Base-by-base conservation (phyloP, 768 basidiomycete species). In the Serendipita sp. region DNA sequence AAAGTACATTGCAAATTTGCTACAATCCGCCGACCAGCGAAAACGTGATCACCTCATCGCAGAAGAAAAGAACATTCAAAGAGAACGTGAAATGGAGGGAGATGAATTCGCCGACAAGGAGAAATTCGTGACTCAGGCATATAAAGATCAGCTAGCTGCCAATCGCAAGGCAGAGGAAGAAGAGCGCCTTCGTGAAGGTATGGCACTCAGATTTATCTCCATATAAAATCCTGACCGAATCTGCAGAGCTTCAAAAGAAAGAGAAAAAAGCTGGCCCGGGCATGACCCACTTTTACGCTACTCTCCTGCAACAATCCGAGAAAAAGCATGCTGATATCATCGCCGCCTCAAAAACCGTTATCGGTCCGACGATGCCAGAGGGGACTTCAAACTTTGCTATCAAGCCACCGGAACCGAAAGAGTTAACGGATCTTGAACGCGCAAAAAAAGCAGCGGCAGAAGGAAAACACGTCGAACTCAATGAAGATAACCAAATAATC, bases 1-100 rank as follows among this genome's bases (percentile, higher is more conserved):
- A 0, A 97, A 96, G 75, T 98, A 98, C 70, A 96, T 98, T 61
- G 79, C 80, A 42, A 82, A 79, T 26, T 80, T 98, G 34, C 76
- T 98, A 1, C 74, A 75, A 16, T 82, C 90, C 5, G 93, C 96
- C 30, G 83, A 84, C n/a, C 91, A 91, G 28, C 81, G 96, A 26
- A 83, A 85, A 68, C 72, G 95, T 53, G 96, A 99, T 72, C 81
- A 90, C 68, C 74, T 98, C 11, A 80, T 93, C 61, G 96, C 96
- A 0, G 96, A 99, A 73, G 95, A 98, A 74, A 97, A 98, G 78
- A 87, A 95, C 87, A 86, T 97, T 71, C 89, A 94, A 71, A 79
- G 82, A 45, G 96, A 98, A 72, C 81, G 96, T 22, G 90, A 94
- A 74, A 75, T 79, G 20, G 96, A 99, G 74, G 96, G 96, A 0